Evolutionary conservation across 176 grass and related monocot species (phyloP).

Genomic region (Bonia amplexicaulis): DNA sequence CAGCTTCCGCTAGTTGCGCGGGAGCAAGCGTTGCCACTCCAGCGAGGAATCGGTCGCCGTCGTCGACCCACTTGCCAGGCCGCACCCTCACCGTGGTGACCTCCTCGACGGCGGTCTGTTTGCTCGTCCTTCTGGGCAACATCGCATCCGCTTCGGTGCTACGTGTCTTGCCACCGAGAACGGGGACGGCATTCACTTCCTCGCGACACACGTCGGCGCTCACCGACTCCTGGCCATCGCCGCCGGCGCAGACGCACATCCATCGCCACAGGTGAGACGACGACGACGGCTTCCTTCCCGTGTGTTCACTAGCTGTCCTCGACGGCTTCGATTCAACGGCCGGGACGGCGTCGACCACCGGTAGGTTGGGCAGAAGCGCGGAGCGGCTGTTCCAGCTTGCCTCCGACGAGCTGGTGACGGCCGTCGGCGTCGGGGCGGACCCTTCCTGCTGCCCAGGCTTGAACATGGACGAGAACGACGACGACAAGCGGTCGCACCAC

Average conservation of each 20-base stretch:
- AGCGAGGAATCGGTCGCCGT: not conserved
- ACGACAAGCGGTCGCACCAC: slow-evolving; percentile 32
- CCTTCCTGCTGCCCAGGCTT: slow-evolving; percentile 20
- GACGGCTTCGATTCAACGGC: not conserved
- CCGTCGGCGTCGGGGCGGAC: slow-evolving; percentile 1
- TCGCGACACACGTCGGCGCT: not conserved
- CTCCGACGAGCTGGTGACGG: slow-evolving; percentile 44
- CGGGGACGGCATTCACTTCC: not conserved
- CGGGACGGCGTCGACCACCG: not conserved
- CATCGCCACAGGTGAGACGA: slow-evolving; percentile 24
- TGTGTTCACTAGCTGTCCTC: not conserved
- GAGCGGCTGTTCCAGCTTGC: slow-evolving; percentile 47
- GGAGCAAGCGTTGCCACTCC: not conserved
- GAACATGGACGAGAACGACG: slow-evolving; percentile 27
- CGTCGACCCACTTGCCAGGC: not conserved
- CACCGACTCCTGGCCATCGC: not conserved
- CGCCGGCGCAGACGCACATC: slow-evolving; percentile 16
- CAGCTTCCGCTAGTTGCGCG: not conserved
- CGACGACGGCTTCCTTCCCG: not conserved
- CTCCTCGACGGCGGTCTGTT: not conserved
- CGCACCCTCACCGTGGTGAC: not conserved
- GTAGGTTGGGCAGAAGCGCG: not conserved
- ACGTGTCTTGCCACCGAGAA: not conserved
- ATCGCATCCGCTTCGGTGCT: not conserved
- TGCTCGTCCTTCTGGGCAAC: not conserved